Evolutionary conservation across 2,329 filamentous ascomycete genomes (phyloP).

Genomic region (Tolypocladium ophioglossoides): DNA sequence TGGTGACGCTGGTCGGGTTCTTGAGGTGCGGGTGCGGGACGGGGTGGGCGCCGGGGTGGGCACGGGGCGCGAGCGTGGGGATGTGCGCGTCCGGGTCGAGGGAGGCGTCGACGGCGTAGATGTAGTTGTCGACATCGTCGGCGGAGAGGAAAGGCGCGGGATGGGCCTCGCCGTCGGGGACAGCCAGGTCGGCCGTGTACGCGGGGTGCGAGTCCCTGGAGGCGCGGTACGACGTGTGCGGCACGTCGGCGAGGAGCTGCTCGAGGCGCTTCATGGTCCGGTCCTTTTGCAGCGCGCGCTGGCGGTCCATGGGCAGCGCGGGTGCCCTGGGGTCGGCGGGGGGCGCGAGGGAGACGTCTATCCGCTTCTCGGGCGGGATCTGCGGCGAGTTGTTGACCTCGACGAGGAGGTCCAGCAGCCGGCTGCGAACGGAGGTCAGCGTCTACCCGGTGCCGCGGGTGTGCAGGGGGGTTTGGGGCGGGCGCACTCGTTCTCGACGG

Average conservation of each 20-base stretch:
- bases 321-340: conserved; percentile 28
- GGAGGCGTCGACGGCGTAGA: conserved; percentile 50
- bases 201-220: conserved; percentile 55
- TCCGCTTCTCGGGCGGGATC: conserved; percentile 62
- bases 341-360: conserved; percentile 52
- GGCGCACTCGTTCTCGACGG: conserved; percentile 84
- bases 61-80: conserved; percentile 41
- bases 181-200: conserved; percentile 36
- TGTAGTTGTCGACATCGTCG: conserved; percentile 64
- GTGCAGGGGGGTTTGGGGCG: not conserved
- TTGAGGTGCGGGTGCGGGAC: conserved; percentile 31
- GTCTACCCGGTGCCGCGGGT: not conserved
- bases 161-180: conserved; percentile 39
- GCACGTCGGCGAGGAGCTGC: conserved; percentile 40
- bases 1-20: conserved; percentile 89
- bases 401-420: conserved; percentile 76
- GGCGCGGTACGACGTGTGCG: conserved; percentile 39
- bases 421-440: conserved; percentile 39
- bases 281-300: conserved; percentile 27
- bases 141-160: conserved; percentile 58
- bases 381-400: conserved; percentile 81
- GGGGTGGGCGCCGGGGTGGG: conserved; percentile 24
- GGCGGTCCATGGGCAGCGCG: conserved; percentile 19
- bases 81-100: conserved; percentile 34
- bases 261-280: conserved; percentile 36